Evolutionary conservation across 768 basidiomycete genomes (phyloP).

Genomic region (Termitomyces bulborhizus): DNA sequence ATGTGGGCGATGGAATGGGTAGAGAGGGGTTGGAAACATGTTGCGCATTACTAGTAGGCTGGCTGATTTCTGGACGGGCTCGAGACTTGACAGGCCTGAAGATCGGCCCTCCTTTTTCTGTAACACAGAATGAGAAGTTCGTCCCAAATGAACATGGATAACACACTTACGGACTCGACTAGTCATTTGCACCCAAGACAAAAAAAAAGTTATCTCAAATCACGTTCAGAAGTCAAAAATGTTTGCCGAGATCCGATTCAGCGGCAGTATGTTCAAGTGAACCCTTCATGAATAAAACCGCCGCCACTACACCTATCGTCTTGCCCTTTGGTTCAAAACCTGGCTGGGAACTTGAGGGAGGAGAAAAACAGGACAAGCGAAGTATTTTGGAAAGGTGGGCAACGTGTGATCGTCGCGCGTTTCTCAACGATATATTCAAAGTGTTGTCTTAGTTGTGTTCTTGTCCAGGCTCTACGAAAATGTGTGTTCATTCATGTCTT

Average conservation of each 20-base stretch:
- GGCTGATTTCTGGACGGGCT: constrained; percentile 32
- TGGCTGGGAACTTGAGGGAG: constrained; percentile 53
- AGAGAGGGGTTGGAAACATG: background rate
- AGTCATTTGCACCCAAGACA: constrained; percentile 28
- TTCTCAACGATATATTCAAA: background rate
- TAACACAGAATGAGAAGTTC: constrained; percentile 7
- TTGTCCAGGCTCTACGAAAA: constrained; percentile 66
- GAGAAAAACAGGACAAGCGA: constrained; percentile 32
- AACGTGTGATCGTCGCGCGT: background rate
- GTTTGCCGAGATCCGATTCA: constrained; percentile 8
- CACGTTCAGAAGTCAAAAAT: background rate
- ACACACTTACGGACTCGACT: constrained; percentile 59
- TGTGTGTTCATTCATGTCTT: constrained; percentile 34
- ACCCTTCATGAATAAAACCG: constrained; percentile 10
- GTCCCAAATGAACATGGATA: background rate
- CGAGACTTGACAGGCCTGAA: constrained; percentile 67
- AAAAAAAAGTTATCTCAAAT: background rate
- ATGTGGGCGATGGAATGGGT: background rate
- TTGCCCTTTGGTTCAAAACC: constrained; percentile 54
- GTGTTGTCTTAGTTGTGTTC: constrained; percentile 39
- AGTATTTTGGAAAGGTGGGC: constrained; percentile 53
- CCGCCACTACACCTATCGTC: constrained; percentile 17
- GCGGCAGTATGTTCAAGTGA: background rate
- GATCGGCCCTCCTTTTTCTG: constrained; percentile 68
- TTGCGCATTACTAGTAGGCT: constrained; percentile 12